These are phyloP conservation scores for Naganishia sp. DNA, from an alignment of 1,284 basidiomycete genomes.

Conservation along the genomic window DNA sequence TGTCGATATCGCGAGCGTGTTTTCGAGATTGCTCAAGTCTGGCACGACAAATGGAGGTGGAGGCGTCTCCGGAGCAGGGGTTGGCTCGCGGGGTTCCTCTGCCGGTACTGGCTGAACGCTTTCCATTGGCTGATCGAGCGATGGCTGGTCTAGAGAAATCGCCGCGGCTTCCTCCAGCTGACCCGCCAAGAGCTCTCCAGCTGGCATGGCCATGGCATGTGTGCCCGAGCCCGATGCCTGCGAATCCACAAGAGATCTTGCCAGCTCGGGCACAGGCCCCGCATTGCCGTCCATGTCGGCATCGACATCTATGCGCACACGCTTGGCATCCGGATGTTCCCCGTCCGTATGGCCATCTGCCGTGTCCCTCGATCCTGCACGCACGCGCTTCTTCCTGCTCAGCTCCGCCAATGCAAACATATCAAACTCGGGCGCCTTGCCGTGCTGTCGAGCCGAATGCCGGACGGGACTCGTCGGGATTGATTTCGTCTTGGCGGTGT, in stretches of 20 bases:
- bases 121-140: not conserved
- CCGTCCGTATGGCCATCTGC: conserved; percentile 13
- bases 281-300: conserved; percentile 2
- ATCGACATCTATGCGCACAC: conserved; percentile 13
- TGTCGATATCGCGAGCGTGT: conserved; percentile 54
- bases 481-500: conserved; percentile 56
- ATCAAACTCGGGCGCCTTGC: conserved; percentile 65
- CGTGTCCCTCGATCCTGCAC: conserved; percentile 21
- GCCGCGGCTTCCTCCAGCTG: conserved; percentile 24
- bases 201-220: conserved; percentile 19
- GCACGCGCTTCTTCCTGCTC: conserved; percentile 39
- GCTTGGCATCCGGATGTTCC: conserved; percentile 6
- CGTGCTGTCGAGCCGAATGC: conserved; percentile 67
- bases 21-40: conserved; percentile 36
- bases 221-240: conserved; percentile 9
- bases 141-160: not conserved
- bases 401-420: conserved; percentile 64
- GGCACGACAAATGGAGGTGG: conserved; percentile 48
- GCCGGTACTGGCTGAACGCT: not conserved
- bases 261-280: too few relatives aligned
- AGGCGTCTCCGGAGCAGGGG: conserved; percentile 35
- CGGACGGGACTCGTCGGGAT: conserved; percentile 39
- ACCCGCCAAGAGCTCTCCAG: conserved; percentile 10
- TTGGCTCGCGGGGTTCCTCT: not conserved
- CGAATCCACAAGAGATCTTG: not conserved